Evolutionary conservation across 306 rosid species (phyloP).

Genomic region (Fragaria ananassa): DNA sequence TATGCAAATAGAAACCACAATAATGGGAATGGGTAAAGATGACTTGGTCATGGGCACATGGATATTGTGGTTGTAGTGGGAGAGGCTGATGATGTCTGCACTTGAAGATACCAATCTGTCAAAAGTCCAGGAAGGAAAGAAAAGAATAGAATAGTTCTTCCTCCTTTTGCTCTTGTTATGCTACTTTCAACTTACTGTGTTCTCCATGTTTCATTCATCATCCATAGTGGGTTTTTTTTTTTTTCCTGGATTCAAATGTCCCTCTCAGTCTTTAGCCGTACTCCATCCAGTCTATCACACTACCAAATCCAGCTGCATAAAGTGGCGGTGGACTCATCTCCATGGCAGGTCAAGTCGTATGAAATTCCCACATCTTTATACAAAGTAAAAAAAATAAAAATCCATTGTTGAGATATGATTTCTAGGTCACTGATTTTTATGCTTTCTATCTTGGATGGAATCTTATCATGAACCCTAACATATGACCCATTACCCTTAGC

Average conservation of each 20-base stretch:
- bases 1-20: conserved; percentile 43
- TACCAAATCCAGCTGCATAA: conserved; percentile 45
- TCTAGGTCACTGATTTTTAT: conserved; percentile 45
- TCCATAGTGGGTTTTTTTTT: conserved; percentile 38
- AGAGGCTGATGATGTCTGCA: conserved; percentile 61
- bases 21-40: conserved; percentile 49
- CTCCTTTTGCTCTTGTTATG: conserved; percentile 26
- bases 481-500: conserved; percentile 37
- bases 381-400: neutral
- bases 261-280: conserved; percentile 55
- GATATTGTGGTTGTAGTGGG: conserved; percentile 49
- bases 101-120: conserved; percentile 41
- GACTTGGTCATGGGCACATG: conserved; percentile 57
- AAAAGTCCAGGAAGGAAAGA: conserved; percentile 16
- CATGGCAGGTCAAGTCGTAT: conserved; percentile 53
- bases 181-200: conserved; percentile 17
- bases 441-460: conserved; percentile 46
- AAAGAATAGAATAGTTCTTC: conserved; percentile 40
- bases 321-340: conserved; percentile 29
- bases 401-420: conserved; percentile 50
- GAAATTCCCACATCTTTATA: conserved; percentile 44
- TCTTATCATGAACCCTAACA: conserved; percentile 49
- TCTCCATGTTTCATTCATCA: conserved; percentile 35
- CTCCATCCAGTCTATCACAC: conserved; percentile 38
- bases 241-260: conserved; percentile 46